These are phyloP conservation scores for Mycena pura DNA, from an alignment of 768 basidiomycete species.

Conservation along the genomic window DNA sequence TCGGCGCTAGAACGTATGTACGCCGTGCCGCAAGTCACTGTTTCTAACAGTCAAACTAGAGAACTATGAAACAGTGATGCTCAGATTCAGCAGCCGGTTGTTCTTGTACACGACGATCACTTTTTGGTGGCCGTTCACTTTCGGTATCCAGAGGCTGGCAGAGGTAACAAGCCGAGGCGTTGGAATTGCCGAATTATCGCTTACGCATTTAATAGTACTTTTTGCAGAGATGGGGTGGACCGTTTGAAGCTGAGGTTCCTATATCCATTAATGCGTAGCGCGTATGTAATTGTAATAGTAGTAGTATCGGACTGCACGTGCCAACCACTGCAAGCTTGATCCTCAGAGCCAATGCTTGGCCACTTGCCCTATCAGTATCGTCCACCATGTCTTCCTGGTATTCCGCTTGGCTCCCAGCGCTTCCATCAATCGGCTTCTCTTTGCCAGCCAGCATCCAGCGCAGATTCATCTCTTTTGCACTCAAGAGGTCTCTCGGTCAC, in stretches of 20 bases:
- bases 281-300: background rate
- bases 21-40: background rate
- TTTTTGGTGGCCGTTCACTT: constrained; percentile 46
- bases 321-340: background rate
- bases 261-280: background rate
- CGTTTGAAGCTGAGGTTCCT: background rate
- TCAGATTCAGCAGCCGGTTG: constrained; percentile 43
- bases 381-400: constrained; percentile 59
- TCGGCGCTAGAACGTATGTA: constrained; percentile 43
- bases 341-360: too few species aligned
- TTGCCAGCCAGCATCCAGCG: constrained; percentile 80
- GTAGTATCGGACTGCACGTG: too few species aligned
- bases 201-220: background rate
- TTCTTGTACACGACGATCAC: constrained; percentile 55
- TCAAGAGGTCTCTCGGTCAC: constrained; percentile 84
- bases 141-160: constrained; percentile 16
- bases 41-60: constrained; percentile 30
- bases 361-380: constrained; percentile 2
- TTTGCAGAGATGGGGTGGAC: constrained; percentile 12
- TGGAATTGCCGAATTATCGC: background rate
- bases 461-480: constrained; percentile 87
- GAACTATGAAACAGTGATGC: constrained; percentile 49
- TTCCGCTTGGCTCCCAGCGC: constrained; percentile 63
- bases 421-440: constrained; percentile 70
- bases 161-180: constrained; percentile 23